phyloP scores from a whole-genome alignment of 2,329 filamentous ascomycete genomes.

The Mycosphaerella sp. region DNA sequence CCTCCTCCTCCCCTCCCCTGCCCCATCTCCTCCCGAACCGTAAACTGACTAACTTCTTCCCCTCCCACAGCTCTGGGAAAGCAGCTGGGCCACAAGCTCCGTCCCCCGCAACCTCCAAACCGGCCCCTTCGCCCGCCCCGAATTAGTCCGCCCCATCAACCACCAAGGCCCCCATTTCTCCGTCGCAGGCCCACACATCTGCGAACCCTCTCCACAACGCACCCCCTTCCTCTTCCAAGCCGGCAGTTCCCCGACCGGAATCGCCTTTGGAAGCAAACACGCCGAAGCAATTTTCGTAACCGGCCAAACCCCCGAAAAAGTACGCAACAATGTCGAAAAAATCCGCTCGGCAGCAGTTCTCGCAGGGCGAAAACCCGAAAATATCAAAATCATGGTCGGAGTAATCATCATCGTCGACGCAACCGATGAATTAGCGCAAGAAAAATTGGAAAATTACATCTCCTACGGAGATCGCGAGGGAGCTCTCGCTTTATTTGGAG shows the following conservation, averaged over 20 bases:
- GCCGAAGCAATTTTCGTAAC: conserved; percentile 65
- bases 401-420: conserved; percentile 57
- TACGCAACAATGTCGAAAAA: conserved; percentile 33
- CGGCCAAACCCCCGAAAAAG: conserved; percentile 51
- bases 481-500: conserved; percentile 61
- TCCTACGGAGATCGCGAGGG: conserved; percentile 57
- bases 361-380: conserved; percentile 49
- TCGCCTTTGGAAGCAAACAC: conserved; percentile 59
- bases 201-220: conserved; percentile 37
- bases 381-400: conserved; percentile 61
- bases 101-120: conserved; percentile 52
- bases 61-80: conserved; percentile 46
- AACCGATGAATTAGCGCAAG: conserved; percentile 58
- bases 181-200: conserved; percentile 41
- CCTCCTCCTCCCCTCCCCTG: no score
- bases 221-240: conserved; percentile 52
- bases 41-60: no score
- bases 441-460: conserved; percentile 55
- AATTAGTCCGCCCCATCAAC: conserved; percentile 53
- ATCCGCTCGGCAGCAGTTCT: conserved; percentile 40
- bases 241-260: conserved; percentile 58
- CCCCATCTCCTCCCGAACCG: no score
- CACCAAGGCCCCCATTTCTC: conserved; percentile 50
- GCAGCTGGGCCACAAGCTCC: conserved; percentile 60
- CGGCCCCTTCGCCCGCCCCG: conserved; percentile 51